phyloP scores from a whole-genome alignment of 2,329 filamentous ascomycete genomes.

The Rugonectria rugulosa region DNA sequence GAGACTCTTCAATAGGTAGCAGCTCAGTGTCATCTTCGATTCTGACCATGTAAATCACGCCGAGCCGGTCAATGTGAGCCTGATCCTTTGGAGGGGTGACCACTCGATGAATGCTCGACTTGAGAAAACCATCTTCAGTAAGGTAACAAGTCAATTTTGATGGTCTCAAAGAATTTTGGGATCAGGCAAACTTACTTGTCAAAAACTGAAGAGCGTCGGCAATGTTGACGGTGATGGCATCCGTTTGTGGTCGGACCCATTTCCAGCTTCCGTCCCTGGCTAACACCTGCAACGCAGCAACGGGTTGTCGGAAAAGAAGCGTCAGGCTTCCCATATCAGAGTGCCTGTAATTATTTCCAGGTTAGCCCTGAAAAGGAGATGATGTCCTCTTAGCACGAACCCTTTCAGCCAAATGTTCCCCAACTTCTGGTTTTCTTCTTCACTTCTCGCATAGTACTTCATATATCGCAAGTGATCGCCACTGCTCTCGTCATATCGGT shows the following conservation, averaged over 20 bases:
- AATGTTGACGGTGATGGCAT: slow-evolving; percentile 1
- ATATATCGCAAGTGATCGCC: slow-evolving; percentile 3
- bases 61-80: neutral
- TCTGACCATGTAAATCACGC: slow-evolving; percentile 6
- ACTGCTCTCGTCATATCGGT: neutral
- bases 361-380: too few relatives aligned
- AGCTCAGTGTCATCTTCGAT: too few relatives aligned
- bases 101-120: slow-evolving; percentile 6
- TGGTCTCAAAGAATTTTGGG: too few relatives aligned
- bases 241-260: neutral
- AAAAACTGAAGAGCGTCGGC: slow-evolving; percentile 5
- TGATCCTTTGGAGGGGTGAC: neutral
- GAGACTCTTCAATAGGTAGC: too few relatives aligned
- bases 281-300: neutral
- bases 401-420: neutral
- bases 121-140: too few relatives aligned
- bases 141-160: too few relatives aligned
- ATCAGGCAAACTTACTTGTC: too few relatives aligned
- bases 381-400: slow-evolving; percentile 3
- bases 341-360: too few relatives aligned
- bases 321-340: neutral
- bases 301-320: slow-evolving; percentile 5
- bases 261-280: neutral
- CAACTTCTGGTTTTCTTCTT: neutral
- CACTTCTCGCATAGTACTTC: neutral